Percentiles rank a stretch among this genome's conserved stretches.
These are phyloP conservation scores for Calcarisporium arbuscula DNA, from an alignment of 2,329 filamentous ascomycete genomes.

Conservation along the genomic window DNA sequence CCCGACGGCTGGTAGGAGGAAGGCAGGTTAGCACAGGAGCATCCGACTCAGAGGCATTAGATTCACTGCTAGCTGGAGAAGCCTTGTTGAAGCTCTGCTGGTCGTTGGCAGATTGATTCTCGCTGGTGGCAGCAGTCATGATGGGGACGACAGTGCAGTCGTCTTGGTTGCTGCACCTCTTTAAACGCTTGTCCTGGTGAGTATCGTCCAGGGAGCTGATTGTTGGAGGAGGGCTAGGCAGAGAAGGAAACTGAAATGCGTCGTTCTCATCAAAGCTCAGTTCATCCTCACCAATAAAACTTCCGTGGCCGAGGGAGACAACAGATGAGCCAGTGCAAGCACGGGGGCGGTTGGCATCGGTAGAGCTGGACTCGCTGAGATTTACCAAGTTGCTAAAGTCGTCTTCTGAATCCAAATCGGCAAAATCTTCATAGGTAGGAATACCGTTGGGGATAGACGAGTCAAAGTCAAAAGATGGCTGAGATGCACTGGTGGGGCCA, in stretches of 20 bases:
- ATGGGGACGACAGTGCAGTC: conserved; percentile 25
- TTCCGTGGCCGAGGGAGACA: conserved; percentile 66
- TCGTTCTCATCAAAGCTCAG: conserved; percentile 69
- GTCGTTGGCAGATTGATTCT: conserved; percentile 25
- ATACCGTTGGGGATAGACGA: conserved; percentile 50
- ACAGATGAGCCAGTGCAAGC: conserved; percentile 62
- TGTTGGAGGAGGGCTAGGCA: conserved; percentile 52
- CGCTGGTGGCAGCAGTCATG: conserved; percentile 35
- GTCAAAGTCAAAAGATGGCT: conserved; percentile 45
- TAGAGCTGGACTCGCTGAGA: conserved; percentile 41
- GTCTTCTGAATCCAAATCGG: conserved; percentile 86
- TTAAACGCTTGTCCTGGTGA: conserved; percentile 53
- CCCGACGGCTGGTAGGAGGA: conserved; percentile 75
- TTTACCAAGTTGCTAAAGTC: conserved; percentile 70
- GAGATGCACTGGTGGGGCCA: conserved; percentile 34
- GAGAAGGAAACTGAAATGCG: conserved; percentile 50
- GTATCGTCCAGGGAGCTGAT: conserved; percentile 31
- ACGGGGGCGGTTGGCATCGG: conserved; percentile 63
- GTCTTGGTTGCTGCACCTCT: conserved; percentile 45
- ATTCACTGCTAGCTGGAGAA: conserved; percentile 31
- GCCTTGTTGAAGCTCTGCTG: conserved; percentile 29
- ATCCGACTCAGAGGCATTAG: conserved; percentile 32
- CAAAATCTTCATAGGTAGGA: conserved; percentile 75
- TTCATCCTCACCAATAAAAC: conserved; percentile 69
- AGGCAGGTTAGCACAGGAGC: no score